Conservation (phyloP, 1,139 yeast genomes). For the Diutina pseudorugosa region DNA sequence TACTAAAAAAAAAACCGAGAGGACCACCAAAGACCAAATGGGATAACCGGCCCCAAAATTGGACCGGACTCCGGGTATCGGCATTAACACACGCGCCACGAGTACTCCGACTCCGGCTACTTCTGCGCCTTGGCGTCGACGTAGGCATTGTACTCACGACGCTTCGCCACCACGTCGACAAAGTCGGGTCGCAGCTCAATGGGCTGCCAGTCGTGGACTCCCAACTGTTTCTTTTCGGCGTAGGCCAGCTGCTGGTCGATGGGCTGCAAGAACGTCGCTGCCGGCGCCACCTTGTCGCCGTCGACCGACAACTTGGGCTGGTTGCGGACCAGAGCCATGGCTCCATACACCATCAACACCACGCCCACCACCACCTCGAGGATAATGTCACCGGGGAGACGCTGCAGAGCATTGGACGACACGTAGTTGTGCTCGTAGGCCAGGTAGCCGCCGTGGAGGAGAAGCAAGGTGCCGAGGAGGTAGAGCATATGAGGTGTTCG, state of each 20-base stretch:
- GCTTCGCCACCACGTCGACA: conserved; percentile 28
- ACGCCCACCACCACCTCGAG: conserved; percentile 32
- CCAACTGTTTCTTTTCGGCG: conserved; percentile 28
- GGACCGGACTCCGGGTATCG: neutral
- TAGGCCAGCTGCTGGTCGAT: conserved; percentile 38
- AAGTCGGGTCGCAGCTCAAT: conserved; percentile 33
- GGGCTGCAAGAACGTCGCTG: conserved; percentile 17
- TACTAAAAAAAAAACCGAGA: neutral
- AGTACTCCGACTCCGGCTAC: neutral
- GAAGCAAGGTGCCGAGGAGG: conserved; percentile 11
- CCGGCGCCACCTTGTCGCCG: conserved; percentile 13
- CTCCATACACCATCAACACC: conserved; percentile 23
- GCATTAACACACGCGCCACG: neutral
- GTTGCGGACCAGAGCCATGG: conserved; percentile 18
- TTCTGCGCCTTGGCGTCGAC: neutral
- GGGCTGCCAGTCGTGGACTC: conserved; percentile 30
- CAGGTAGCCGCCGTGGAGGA: conserved; percentile 39
- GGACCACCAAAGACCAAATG: neutral
- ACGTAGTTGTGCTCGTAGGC: conserved; percentile 23
- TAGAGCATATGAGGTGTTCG: conserved; percentile 6
- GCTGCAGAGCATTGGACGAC: conserved; percentile 12
- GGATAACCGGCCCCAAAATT: neutral
- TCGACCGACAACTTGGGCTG: conserved; percentile 12
- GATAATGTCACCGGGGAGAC: conserved; percentile 21
- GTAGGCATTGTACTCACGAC: conserved; percentile 33